Evolutionary conservation across 1,139 yeast genomes (phyloP).

Genomic region (Lodderomyces parapsilosis): DNA sequence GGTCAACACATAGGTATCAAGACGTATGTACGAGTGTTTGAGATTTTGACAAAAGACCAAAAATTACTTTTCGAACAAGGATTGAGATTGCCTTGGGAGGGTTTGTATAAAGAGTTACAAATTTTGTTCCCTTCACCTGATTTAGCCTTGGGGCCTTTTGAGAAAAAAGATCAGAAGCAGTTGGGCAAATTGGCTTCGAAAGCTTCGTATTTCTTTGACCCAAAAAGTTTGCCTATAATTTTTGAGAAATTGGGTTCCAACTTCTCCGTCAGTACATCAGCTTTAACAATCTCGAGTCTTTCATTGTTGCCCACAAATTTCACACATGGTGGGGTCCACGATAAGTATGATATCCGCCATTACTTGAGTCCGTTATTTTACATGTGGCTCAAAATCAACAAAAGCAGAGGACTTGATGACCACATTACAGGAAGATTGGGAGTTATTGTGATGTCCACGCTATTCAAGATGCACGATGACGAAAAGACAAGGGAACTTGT

Average conservation of each 20-base stretch:
- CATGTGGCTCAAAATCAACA: conserved; percentile 66
- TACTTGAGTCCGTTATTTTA: conserved; percentile 69
- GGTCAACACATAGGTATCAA: conserved; percentile 69
- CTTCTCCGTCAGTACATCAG: conserved; percentile 59
- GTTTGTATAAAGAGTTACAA: conserved; percentile 39
- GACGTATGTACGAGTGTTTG: conserved; percentile 66
- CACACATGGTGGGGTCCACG: conserved; percentile 22
- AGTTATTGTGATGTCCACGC: conserved; percentile 53
- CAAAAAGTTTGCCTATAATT: conserved; percentile 36
- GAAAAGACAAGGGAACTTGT: conserved; percentile 14
- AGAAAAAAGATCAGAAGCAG: conserved; percentile 43
- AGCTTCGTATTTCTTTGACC: conserved; percentile 47
- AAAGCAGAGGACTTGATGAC: conserved; percentile 60
- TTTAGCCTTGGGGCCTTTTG: conserved; percentile 29
- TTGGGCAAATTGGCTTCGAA: conserved; percentile 46
- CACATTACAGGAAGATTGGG: conserved; percentile 69
- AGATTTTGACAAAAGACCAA: conserved; percentile 53
- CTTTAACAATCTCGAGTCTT: conserved; percentile 56
- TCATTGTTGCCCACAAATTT: conserved; percentile 49
- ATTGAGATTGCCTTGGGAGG: conserved; percentile 52
- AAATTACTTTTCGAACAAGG: conserved; percentile 39
- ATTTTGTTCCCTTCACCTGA: conserved; percentile 35
- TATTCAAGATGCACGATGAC: conserved; percentile 31
- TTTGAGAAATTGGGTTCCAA: conserved; percentile 41
- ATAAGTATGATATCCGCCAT: conserved; percentile 45